Evolutionary conservation across 1,284 basidiomycete genomes (phyloP).

Genomic region (Austroboletus rostrupii): DNA sequence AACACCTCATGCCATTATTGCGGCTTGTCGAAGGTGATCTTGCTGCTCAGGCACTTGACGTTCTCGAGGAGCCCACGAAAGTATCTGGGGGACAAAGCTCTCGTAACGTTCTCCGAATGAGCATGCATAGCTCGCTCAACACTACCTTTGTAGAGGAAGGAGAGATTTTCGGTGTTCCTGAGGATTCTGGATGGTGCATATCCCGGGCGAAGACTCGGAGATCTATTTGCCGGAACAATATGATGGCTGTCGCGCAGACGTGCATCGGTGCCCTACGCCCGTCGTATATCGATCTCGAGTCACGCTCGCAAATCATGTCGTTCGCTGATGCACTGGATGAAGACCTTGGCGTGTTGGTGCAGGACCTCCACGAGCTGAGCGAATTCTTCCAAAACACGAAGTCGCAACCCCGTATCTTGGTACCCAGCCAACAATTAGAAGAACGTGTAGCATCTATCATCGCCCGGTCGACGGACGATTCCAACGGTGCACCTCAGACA

Average conservation of each 20-base stretch:
- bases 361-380: constrained; percentile 81
- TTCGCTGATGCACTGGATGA: constrained; percentile 42
- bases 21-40: constrained; percentile 84
- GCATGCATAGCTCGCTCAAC: constrained; percentile 57
- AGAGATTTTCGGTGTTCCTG: constrained; percentile 77
- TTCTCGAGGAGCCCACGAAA: constrained; percentile 84
- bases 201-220: constrained; percentile 61
- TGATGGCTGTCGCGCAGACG: constrained; percentile 82
- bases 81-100: constrained; percentile 75
- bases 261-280: constrained; percentile 72
- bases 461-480: constrained; percentile 63
- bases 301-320: constrained; percentile 40
- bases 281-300: constrained; percentile 69
- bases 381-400: constrained; percentile 74
- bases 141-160: constrained; percentile 49
- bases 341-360: constrained; percentile 82
- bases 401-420: constrained; percentile 26
- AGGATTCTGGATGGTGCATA: constrained; percentile 84
- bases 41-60: constrained; percentile 82
- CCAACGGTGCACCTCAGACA: constrained; percentile 59
- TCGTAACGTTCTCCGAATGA: constrained; percentile 85
- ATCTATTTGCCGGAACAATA: constrained; percentile 67
- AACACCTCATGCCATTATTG: constrained; percentile 87
- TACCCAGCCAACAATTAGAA: constrained; percentile 60
- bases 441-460: constrained; percentile 76